A percentile compares a stretch with the other conserved stretches of the same genome.
Evolutionary conservation across 192 early-diverging fungal species (phyloP).

Genomic region (Phlyctochytrium arcticum): DNA sequence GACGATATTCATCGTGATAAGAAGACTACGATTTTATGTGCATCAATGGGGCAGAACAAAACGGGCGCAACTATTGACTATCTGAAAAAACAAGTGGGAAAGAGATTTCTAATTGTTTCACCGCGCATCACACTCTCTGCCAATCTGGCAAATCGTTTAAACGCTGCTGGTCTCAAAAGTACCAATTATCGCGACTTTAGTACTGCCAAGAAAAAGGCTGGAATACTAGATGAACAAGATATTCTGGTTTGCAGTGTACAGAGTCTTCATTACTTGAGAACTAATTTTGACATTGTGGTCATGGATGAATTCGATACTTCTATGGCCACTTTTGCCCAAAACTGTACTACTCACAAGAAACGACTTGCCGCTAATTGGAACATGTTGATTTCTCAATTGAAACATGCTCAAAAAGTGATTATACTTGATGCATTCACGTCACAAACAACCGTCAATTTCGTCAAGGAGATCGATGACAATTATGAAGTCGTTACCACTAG

Average conservation of each 20-base stretch:
- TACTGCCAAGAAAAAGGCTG: background rate
- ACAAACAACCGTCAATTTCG: background rate
- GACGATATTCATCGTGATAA: background rate
- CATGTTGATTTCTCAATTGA: background rate
- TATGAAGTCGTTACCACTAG: background rate
- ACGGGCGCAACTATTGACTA: conserved; percentile 3
- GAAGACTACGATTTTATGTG: background rate
- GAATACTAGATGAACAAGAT: background rate
- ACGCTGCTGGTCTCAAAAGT: background rate
- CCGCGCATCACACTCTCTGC: conserved; percentile 15
- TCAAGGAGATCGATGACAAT: background rate
- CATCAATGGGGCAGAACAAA: conserved; percentile 12
- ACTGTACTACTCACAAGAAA: background rate
- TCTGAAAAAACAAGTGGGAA: background rate
- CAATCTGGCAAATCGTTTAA: background rate
- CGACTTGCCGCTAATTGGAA: conserved; percentile 4
- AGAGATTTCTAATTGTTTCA: conserved; percentile 6
- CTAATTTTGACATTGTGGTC: conserved; percentile 5
- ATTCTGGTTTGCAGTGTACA: conserved; percentile 15
- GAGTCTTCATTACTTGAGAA: conserved; percentile 7
- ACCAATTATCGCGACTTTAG: conserved; percentile 12
- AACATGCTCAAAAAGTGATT: conserved; percentile 14
- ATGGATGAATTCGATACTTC: conserved; percentile 11
- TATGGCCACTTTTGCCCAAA: background rate
- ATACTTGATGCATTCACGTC: conserved; percentile 16